A percentile compares a stretch with the other conserved stretches of the same genome.
Evolutionary conservation across 305 asterid genomes (phyloP).

Genomic region (Salvia sclarea): DNA sequence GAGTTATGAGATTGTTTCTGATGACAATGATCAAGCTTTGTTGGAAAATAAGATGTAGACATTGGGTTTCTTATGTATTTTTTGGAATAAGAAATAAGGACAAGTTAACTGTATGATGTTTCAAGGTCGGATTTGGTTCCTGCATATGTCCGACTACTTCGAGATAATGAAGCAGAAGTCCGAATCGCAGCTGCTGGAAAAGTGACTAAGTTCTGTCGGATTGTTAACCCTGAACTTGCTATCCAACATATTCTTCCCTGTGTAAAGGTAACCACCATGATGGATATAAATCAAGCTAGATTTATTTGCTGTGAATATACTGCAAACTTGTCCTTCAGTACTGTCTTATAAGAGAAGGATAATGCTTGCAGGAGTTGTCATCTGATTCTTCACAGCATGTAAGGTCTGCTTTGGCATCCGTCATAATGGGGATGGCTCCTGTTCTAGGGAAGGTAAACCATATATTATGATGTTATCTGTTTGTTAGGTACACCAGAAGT

Average conservation of each 20-base stretch:
- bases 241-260: constrained; percentile 95
- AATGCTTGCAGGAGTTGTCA: constrained; percentile 71
- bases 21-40: constrained; percentile 14
- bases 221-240: constrained; percentile 82
- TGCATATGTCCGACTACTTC: constrained; percentile 91
- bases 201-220: constrained; percentile 86
- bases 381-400: constrained; percentile 98
- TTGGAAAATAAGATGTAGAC: constrained; percentile 7
- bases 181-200: constrained; percentile 97
- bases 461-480: background rate
- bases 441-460: constrained; percentile 75
- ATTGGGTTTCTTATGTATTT: background rate
- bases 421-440: constrained; percentile 97
- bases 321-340: constrained; percentile 17
- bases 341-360: constrained; percentile 13
- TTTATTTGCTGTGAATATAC: constrained; percentile 22
- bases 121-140: constrained; percentile 89
- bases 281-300: constrained; percentile 5
- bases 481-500: background rate
- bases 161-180: constrained; percentile 96
- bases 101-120: constrained; percentile 25
- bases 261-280: constrained; percentile 62
- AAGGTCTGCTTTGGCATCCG: constrained; percentile 91
- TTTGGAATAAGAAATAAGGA: constrained; percentile 19
- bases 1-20: constrained; percentile 14